Evolutionary conservation across 768 basidiomycete genomes (phyloP).

Genomic region (Suillus subluteus): DNA sequence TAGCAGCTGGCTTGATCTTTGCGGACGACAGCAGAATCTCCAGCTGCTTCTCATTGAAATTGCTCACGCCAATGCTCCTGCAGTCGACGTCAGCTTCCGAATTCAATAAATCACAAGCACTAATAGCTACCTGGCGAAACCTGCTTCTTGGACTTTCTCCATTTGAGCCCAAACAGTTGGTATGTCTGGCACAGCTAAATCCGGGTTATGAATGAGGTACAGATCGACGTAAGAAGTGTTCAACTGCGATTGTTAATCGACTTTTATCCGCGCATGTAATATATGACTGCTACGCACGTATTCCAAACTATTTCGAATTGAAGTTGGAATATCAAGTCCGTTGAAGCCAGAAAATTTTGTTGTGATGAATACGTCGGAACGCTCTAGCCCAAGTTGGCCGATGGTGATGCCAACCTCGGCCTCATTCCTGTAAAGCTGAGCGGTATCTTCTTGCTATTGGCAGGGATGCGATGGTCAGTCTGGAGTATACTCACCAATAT

Average conservation of each 20-base stretch:
- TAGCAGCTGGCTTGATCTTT: slow-evolving; percentile 65
- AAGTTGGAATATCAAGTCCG: slow-evolving; percentile 55
- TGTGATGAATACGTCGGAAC: slow-evolving; percentile 62
- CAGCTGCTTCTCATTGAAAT: slow-evolving; percentile 62
- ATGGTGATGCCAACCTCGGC: slow-evolving; percentile 42
- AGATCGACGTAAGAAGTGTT: slow-evolving; percentile 69
- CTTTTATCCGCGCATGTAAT: neutral
- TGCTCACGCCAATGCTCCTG: slow-evolving; percentile 77
- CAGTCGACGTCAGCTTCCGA: neutral
- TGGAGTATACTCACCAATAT: slow-evolving; percentile 50
- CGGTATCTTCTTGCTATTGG: slow-evolving; percentile 48
- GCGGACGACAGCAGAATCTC: slow-evolving; percentile 59
- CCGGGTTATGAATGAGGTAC: slow-evolving; percentile 69
- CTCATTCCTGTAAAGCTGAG: slow-evolving; percentile 63
- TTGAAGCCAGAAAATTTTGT: slow-evolving; percentile 63
- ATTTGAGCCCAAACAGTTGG: slow-evolving; percentile 65
- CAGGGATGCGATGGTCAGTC: neutral
- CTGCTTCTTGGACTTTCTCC: slow-evolving; percentile 58
- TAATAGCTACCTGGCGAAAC: slow-evolving; percentile 54
- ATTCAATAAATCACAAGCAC: neutral
- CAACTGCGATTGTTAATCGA: slow-evolving; percentile 42
- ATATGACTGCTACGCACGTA: slow-evolving; percentile 43
- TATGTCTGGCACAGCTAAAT: slow-evolving; percentile 58
- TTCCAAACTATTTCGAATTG: slow-evolving; percentile 57
- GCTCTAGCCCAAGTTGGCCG: slow-evolving; percentile 56